Percentiles rank a stretch among this genome's conserved stretches.
These are phyloP conservation scores for Yarrowia bubula DNA, from an alignment of 805 yeast species.

Conservation along the genomic window DNA sequence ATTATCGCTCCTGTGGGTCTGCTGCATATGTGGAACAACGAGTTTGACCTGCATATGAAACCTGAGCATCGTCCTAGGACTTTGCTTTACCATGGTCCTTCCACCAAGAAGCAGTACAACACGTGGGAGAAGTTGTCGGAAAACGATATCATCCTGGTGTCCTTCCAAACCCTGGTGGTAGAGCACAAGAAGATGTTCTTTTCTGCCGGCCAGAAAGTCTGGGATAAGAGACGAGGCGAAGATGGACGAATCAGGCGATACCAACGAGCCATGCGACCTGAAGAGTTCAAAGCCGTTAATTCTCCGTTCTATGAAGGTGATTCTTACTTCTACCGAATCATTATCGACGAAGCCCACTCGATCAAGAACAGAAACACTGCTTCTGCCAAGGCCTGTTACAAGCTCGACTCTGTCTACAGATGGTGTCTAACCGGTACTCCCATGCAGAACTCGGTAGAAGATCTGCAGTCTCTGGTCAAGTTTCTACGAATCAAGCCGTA, in stretches of 20 bases:
- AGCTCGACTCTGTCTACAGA: constrained; percentile 45
- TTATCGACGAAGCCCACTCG: constrained; percentile 64
- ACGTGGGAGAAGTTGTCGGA: constrained; percentile 42
- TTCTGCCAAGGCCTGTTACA: constrained; percentile 47
- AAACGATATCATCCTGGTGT: constrained; percentile 26
- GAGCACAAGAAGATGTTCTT: constrained; percentile 22
- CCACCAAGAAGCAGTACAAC: constrained; percentile 36
- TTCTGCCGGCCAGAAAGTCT: constrained; percentile 1
- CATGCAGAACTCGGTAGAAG: constrained; percentile 55
- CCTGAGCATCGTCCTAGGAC: constrained; percentile 16
- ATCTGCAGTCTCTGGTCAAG: constrained; percentile 50
- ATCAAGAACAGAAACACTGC: constrained; percentile 53
- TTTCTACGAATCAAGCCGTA: constrained; percentile 39
- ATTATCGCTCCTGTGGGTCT: constrained; percentile 47
- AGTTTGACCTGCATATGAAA: constrained; percentile 34
- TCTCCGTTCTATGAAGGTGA: constrained; percentile 9
- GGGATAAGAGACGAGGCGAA: neutral
- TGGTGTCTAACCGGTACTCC: constrained; percentile 71
- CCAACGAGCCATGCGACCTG: constrained; percentile 7
- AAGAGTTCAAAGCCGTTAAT: neutral
- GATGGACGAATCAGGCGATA: neutral
- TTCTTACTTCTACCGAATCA: constrained; percentile 42
- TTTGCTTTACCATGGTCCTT: constrained; percentile 33
- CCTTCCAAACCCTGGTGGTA: constrained; percentile 12
- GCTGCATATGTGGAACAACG: constrained; percentile 45